Evolutionary conservation across 1,284 basidiomycete genomes (phyloP), one percentile per base, ranked within the genome.

Genomic region (Limonomyces culmigenus): DNA sequence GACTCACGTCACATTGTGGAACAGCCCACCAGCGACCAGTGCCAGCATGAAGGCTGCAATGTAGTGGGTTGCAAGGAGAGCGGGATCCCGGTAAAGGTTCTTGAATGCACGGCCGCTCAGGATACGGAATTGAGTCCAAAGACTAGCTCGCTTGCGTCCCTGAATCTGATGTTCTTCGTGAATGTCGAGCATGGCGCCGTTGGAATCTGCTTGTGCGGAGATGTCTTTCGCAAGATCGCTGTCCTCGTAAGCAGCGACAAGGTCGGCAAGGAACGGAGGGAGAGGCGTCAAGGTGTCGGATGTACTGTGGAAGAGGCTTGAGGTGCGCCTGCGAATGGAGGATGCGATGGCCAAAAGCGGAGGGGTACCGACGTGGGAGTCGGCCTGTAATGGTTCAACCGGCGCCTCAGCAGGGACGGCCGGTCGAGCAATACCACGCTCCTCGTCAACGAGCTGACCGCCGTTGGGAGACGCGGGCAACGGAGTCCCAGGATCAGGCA

Each of bases 91-190:
- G 52, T 92, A 91, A 40, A 97, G 56, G 51, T 97, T 97, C 70
- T 97, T 97, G 67, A 97, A 98, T n/a, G 92, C 91, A 39, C 93
- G 59, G 16, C 91, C 89, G 48, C 86, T 92, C 46, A 98, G 56
- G 41, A 97, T 89, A 50, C 70, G 70, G 53, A 98, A 95, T 59
- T 98, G 93, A 15, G 81, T 91, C 39, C 67, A 66, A 67, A 79
- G 88, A 42, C 69, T 78, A 2, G 91, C 93, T 40, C 87, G 70
- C 55, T 81, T 79, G 50, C 86, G 74, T 2, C 84, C 84, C n/a
- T n/a, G 60, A 45, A 93, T 55, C 38, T 84, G 50, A 34, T 64
- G 62, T 31, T n/a, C 78, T 52, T 81, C 80, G 19, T 67, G 59
- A 19, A 63, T 64, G 2, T 78, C 68, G 50, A 83, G 74, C 3